Conservation (phyloP, 1,139 yeast species). For the Yamadazyma blattariae region DNA sequence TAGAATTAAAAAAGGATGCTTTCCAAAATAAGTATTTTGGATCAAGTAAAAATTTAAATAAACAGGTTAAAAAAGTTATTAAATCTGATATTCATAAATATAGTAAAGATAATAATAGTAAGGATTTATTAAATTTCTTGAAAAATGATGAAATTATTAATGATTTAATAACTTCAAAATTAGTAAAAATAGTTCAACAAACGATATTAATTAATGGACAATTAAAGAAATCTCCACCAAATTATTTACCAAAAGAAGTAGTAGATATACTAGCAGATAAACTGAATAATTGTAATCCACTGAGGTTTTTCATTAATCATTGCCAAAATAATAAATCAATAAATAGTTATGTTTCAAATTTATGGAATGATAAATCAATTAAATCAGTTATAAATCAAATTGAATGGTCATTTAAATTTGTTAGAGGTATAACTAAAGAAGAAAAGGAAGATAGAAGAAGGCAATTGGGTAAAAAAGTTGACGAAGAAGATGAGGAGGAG, state of each 20-base stretch:
- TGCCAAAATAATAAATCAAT: constrained; percentile 41
- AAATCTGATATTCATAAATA: constrained; percentile 22
- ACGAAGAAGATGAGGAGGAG: constrained; percentile 16
- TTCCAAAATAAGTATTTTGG: constrained; percentile 53
- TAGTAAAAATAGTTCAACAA: constrained; percentile 27
- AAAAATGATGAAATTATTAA: constrained; percentile 20
- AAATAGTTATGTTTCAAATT: constrained; percentile 49
- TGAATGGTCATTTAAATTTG: constrained; percentile 57
- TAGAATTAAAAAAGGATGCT: constrained; percentile 42
- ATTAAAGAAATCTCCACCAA: constrained; percentile 29
- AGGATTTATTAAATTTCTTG: constrained; percentile 7
- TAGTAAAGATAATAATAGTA: constrained; percentile 2
- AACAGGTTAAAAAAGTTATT: constrained; percentile 28
- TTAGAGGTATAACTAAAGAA: constrained; percentile 54
- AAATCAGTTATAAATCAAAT: constrained; percentile 46
- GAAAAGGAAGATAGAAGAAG: constrained; percentile 34
- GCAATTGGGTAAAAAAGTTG: constrained; percentile 21
- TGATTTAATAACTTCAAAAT: constrained; percentile 29
- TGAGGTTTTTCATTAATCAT: constrained; percentile 44
- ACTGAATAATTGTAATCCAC: constrained; percentile 36
- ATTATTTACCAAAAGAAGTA: constrained; percentile 26
- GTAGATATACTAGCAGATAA: constrained; percentile 25
- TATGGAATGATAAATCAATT: constrained; percentile 57
- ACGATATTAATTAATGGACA: constrained; percentile 26
- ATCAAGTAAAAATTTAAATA: constrained; percentile 38